A percentile compares a stretch with the other conserved stretches of the same genome.
These are phyloP conservation scores for Diospyros kaki DNA, from an alignment of 148 eudicot species.

Conservation along the genomic window DNA sequence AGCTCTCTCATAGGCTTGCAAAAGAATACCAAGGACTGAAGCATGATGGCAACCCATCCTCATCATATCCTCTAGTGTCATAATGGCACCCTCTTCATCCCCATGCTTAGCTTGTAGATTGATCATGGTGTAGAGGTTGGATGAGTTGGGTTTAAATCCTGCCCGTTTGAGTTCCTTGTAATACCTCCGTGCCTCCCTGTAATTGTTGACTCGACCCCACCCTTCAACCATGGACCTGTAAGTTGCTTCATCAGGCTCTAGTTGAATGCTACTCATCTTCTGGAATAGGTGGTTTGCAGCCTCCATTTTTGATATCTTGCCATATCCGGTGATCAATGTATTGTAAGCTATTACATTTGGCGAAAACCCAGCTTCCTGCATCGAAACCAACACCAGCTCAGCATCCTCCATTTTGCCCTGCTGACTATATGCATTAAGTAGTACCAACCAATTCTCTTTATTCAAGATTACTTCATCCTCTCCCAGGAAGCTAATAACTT, in stretches of 20 bases:
- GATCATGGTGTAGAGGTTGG: conserved; percentile 73
- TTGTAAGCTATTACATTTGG: conserved; percentile 79
- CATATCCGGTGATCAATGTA: conserved; percentile 81
- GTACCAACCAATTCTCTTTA: conserved; percentile 80
- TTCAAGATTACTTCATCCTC: conserved; percentile 56
- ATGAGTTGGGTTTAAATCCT: conserved; percentile 71
- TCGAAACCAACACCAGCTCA: conserved; percentile 44
- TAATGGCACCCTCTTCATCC: conserved; percentile 51
- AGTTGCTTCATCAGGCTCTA: conserved; percentile 81
- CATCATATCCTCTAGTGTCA: conserved; percentile 65
- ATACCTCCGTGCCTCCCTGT: conserved; percentile 53
- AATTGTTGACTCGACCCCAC: conserved; percentile 69
- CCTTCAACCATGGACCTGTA: conserved; percentile 98
- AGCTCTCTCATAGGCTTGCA: conserved; percentile 71
- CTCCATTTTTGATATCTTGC: conserved; percentile 62
- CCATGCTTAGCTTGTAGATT: conserved; percentile 65
- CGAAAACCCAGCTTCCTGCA: conserved; percentile 56
- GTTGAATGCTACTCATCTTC: conserved; percentile 38
- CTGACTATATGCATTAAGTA: conserved; percentile 81
- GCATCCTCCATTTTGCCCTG: conserved; percentile 83
- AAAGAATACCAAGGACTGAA: conserved; percentile 64
- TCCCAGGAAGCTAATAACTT: conserved; percentile 48
- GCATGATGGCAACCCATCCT: conserved; percentile 69
- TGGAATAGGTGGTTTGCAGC: conserved; percentile 50
- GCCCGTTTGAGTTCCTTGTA: conserved; percentile 51